These are phyloP conservation scores for Macaranga tanarius DNA, from an alignment of 441 rosid species.

Conservation along the genomic window DNA sequence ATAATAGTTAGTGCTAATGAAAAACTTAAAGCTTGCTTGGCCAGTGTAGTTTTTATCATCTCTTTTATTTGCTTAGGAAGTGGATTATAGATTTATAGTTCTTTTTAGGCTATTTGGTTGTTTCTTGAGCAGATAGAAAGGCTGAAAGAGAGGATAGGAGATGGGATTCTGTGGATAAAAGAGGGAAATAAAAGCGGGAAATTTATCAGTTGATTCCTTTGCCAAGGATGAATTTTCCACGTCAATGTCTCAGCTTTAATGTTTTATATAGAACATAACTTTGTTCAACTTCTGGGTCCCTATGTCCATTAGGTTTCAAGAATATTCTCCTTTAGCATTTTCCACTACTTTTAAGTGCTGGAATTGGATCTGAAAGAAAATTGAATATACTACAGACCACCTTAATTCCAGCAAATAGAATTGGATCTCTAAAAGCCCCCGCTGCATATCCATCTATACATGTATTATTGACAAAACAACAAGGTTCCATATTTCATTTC, in stretches of 20 bases:
- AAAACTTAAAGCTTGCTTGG: constrained; percentile 14
- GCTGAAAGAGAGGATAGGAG: no score
- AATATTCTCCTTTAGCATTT: neutral
- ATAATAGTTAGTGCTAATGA: neutral
- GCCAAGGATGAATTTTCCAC: constrained; percentile 1
- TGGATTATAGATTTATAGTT: no score
- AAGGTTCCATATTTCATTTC: no score
- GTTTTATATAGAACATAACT: neutral
- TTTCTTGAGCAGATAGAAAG: neutral
- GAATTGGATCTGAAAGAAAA: no score
- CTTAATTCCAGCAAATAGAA: no score
- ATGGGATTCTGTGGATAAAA: no score
- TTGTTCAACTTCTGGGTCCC: constrained; percentile 11
- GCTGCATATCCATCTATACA: no score
- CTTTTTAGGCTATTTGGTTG: neutral
- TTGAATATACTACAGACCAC: no score
- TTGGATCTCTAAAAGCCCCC: no score
- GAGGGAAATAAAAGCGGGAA: no score
- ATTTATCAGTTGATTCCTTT: neutral
- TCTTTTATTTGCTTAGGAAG: neutral
- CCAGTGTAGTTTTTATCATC: neutral
- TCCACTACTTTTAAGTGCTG: neutral
- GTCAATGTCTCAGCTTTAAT: constrained; percentile 15
- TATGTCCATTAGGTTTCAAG: neutral
- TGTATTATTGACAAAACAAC: no score